Percentiles rank a stretch among this genome's conserved stretches.
Evolutionary conservation across 2,329 filamentous ascomycete genomes (phyloP).

Genomic region (Diaporthe citriasiana): DNA sequence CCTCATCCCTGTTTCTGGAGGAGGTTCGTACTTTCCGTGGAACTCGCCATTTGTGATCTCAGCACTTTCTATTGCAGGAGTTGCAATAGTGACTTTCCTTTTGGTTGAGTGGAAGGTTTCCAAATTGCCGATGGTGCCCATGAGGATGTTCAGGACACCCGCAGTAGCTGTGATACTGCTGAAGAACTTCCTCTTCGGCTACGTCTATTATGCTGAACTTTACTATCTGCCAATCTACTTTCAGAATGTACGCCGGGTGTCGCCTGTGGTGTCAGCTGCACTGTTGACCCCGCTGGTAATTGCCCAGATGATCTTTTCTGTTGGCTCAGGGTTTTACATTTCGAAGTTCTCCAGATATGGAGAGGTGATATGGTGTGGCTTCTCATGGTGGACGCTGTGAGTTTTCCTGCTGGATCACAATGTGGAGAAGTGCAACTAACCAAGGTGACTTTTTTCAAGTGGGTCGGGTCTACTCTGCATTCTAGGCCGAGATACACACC

Average conservation of each 20-base stretch:
- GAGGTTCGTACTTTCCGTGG: constrained; percentile 67
- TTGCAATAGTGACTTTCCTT: constrained; percentile 62
- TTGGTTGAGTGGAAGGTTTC: constrained; percentile 68
- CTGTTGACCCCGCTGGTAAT: constrained; percentile 62
- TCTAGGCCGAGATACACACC: constrained; percentile 46
- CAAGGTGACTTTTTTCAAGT: constrained; percentile 44
- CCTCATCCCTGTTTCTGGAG: constrained; percentile 69
- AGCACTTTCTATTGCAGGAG: constrained; percentile 64
- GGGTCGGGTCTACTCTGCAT: constrained; percentile 52
- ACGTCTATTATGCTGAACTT: constrained; percentile 66
- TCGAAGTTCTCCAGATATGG: constrained; percentile 65
- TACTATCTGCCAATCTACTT: constrained; percentile 70
- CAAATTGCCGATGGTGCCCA: constrained; percentile 64
- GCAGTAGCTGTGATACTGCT: constrained; percentile 64
- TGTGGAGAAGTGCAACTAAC: not conserved
- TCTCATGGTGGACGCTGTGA: constrained; percentile 46
- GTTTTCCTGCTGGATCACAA: not conserved
- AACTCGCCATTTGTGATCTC: constrained; percentile 67
- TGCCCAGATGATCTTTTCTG: constrained; percentile 58
- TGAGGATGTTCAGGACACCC: constrained; percentile 60
- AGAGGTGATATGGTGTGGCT: constrained; percentile 61
- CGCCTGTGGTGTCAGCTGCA: constrained; percentile 57
- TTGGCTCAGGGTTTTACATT: constrained; percentile 65
- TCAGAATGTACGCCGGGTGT: constrained; percentile 58
- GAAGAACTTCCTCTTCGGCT: constrained; percentile 68